Base-by-base conservation (phyloP, 768 basidiomycete genomes). In the Dendrothele bispora region DNA sequence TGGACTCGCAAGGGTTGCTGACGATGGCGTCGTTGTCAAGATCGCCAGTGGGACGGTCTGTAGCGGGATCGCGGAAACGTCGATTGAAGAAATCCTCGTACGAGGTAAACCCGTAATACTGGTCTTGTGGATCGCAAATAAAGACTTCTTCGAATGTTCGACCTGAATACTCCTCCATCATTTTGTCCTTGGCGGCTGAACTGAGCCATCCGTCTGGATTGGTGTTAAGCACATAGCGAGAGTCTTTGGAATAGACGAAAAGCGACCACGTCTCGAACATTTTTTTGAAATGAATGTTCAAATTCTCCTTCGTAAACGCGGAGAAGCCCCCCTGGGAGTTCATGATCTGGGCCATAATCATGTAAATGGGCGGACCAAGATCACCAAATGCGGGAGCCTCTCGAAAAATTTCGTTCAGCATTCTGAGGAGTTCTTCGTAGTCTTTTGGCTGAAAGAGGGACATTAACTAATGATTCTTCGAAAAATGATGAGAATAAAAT, bases 51-150 rank as follows among this genome's bases (percentile, higher is more conserved):
- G 73, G 70, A 26, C 76, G 74, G 28, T 67, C 53, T 14, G 53
- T 55, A 7, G 61, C 58, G 30, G 30, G n/a, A 3, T 15, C 34
- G 17, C 61, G 60, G 48, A 74, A 68, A 2, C 52, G 49, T 3
- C 75, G 57, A 35, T 59, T 68, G 57, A 79, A 79, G 61, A 73
- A 75, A 55, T 73, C 65, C 36, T 76, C 74, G 70, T 50, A 71
- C 34, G 61, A 65, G 3, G 14, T 51, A 55, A 59, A 70, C 2
- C 77, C 78, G 49, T 69, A 55, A 43, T 73, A 47, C 18, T 58
- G 46, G 1, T 55, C 57, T 1, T 56, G 50, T 0, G 74, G 69
- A 40, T 75, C 58, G 21, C 21, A 40, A 4, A 37, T 34, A 20
- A 53, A 34, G 28, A 39, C 15, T 3, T 39, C 11, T 18, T 44